phyloP scores from a whole-genome alignment of 441 rosid species.

The Jatropha podagrica region DNA sequence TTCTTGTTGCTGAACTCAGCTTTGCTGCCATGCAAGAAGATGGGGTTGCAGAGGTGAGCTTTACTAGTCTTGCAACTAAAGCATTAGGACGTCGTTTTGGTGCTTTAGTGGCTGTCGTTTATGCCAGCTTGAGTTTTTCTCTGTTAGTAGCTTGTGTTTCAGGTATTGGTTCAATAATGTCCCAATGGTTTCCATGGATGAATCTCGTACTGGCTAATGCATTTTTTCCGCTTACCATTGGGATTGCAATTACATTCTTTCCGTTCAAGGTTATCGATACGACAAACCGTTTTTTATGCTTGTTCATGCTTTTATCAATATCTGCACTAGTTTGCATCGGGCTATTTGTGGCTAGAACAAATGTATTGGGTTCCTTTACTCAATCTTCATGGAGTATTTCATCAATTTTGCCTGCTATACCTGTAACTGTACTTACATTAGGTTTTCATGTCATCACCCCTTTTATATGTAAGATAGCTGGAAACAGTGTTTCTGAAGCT shows the following conservation, averaged over 20 bases:
- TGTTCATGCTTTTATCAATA: conserved; percentile 73
- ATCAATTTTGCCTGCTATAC: conserved; percentile 77
- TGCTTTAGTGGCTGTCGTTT: conserved; percentile 67
- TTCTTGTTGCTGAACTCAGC: conserved; percentile 88
- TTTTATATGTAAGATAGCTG: conserved; percentile 80
- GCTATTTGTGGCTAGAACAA: conserved; percentile 68
- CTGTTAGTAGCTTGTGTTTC: conserved; percentile 87
- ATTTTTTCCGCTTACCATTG: conserved; percentile 60
- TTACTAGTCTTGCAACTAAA: conserved; percentile 73
- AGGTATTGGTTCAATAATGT: conserved; percentile 79
- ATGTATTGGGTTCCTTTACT: conserved; percentile 57
- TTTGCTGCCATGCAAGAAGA: conserved; percentile 89
- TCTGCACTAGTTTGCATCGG: conserved; percentile 67
- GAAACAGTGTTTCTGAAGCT: conserved; percentile 59
- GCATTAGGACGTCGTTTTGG: conserved; percentile 70
- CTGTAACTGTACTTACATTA: conserved; percentile 79
- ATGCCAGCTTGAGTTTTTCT: conserved; percentile 83
- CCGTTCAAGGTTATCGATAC: conserved; percentile 67
- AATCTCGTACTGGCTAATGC: conserved; percentile 57
- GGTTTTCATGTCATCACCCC: conserved; percentile 96
- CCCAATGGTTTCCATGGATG: conserved; percentile 77
- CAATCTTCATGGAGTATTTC: conserved; percentile 64
- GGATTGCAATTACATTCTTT: conserved; percentile 51
- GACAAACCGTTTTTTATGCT: conserved; percentile 61
- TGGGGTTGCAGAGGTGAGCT: conserved; percentile 77